A percentile compares a stretch with the other conserved stretches of the same genome.
phyloP scores from a whole-genome alignment of 139 green algal species.

The Dunaliella sp. region DNA sequence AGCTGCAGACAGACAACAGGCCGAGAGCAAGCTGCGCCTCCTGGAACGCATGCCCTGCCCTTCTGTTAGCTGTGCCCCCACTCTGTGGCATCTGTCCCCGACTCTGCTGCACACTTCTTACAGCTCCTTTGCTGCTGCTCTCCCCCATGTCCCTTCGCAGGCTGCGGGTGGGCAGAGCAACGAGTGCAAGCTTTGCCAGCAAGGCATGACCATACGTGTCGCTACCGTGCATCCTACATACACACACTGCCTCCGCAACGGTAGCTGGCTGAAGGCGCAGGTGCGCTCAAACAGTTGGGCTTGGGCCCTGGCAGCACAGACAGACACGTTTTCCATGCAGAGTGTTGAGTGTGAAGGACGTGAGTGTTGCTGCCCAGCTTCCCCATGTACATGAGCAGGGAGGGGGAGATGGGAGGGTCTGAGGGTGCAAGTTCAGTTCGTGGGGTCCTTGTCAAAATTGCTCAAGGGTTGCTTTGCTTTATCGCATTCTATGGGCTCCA shows the following conservation, averaged over 20 bases:
- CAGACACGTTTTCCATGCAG: background rate
- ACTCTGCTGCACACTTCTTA: background rate
- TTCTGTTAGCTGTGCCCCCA: too few species aligned
- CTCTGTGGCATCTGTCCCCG: background rate
- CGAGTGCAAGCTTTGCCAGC: conserved; percentile 20
- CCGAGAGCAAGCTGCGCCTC: too few species aligned
- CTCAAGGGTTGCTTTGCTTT: too few species aligned
- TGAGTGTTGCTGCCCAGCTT: background rate
- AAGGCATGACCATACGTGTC: background rate
- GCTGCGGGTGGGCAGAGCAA: background rate
- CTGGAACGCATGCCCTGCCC: too few species aligned
- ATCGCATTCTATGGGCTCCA: too few species aligned
- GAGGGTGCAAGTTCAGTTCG: background rate
- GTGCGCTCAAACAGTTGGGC: background rate
- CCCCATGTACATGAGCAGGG: background rate
- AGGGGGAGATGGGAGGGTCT: too few species aligned
- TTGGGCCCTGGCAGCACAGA: background rate
- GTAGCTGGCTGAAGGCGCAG: conserved; percentile 1
- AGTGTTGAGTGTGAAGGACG: background rate
- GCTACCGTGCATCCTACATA: background rate
- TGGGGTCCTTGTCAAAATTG: background rate
- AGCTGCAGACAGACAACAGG: too few species aligned
- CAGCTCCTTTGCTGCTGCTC: background rate
- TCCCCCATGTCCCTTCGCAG: background rate
- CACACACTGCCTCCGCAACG: conserved; percentile 23